Evolutionary conservation across 169 alveolate species (phyloP), one percentile per base, ranked within the genome.

Genomic region (Plasmodium sp.): DNA sequence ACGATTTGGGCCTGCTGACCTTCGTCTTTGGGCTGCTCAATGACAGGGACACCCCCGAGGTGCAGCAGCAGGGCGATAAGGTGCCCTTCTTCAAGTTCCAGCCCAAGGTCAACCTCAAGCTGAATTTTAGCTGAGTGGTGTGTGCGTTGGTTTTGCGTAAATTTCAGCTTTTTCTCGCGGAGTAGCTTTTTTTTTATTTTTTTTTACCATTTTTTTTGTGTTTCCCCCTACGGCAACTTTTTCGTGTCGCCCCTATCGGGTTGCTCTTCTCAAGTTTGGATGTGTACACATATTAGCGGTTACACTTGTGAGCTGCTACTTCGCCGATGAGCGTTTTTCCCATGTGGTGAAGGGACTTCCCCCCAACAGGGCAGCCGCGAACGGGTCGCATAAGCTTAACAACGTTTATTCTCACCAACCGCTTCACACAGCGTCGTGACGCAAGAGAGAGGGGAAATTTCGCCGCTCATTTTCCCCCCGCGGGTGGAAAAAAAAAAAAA

Each of bases 1-100:
- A 96, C 62, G 93, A 96, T 36, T 81, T 54, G 79, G 96, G 96
- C 3, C 93, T 96, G 2, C 31, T 96, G 36, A 80, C 95, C 22
- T 81, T 96, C 54, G 96, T 96, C 22, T 81, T 96, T 39, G 97
- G 97, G 82, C 81, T 88, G 12, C 94, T 85, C 41, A 67, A 74
- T 83, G 97, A 96, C 82, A 71, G 97, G 22, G 96, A 94, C 54
- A 36, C 95, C 12, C 95, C 95, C 41, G 97, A 96, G 43, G 93
- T 90, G 71, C 94, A 95, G 48, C 95, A 96, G 75, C 96, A 96
- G 22, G 94, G 96, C 18, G 96, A 93, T 2, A 73, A 84, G 16
- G 81, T 96, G 74, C 92, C 97, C 18, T 84, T 95, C 7, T 94
- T 96, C 83, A 85, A 95, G 45, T 62, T 96, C 16, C 97, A 96